A percentile compares a stretch with the other conserved stretches of the same genome.
phyloP scores from a whole-genome alignment of 1,284 basidiomycete species.

The Boletellus sp. region DNA sequence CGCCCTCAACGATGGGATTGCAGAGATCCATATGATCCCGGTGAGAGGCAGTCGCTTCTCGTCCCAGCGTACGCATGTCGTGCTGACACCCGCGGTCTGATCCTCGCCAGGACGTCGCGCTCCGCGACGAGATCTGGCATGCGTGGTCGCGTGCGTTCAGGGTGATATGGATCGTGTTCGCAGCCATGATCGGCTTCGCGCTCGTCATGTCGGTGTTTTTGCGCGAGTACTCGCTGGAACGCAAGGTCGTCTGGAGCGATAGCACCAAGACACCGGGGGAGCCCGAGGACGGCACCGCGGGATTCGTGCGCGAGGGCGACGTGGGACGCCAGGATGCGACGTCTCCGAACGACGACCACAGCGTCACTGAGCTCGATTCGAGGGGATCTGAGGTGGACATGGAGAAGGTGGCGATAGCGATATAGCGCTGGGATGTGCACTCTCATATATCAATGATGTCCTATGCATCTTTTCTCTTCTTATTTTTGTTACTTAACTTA shows the following conservation, averaged over 20 bases:
- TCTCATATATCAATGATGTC: too few relatives aligned
- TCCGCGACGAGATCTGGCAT: slow-evolving; percentile 53
- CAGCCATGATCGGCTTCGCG: slow-evolving; percentile 55
- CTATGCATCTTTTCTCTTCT: too few relatives aligned
- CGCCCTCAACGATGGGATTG: slow-evolving; percentile 55
- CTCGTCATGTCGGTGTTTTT: slow-evolving; percentile 59
- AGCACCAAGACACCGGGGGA: slow-evolving; percentile 23
- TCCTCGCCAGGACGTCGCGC: slow-evolving; percentile 41
- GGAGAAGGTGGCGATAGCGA: too few relatives aligned
- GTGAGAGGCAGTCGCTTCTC: slow-evolving; percentile 36
- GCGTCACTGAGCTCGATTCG: too few relatives aligned
- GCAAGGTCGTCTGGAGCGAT: slow-evolving; percentile 47
- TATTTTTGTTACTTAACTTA: too few relatives aligned
- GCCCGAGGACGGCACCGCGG: slow-evolving; percentile 9
- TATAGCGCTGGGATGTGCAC: too few relatives aligned
- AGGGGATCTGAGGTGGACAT: too few relatives aligned
- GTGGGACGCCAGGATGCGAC: too few relatives aligned
- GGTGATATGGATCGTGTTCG: slow-evolving; percentile 70
- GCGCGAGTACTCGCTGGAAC: slow-evolving; percentile 58
- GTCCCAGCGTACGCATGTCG: not conserved
- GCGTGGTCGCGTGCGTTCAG: slow-evolving; percentile 69
- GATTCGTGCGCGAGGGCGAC: too few relatives aligned
- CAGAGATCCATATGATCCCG: slow-evolving; percentile 49
- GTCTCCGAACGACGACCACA: too few relatives aligned
- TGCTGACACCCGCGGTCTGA: too few relatives aligned